phyloP scores from a whole-genome alignment of 2,329 filamentous ascomycete species.

The Fusarium sp. region DNA sequence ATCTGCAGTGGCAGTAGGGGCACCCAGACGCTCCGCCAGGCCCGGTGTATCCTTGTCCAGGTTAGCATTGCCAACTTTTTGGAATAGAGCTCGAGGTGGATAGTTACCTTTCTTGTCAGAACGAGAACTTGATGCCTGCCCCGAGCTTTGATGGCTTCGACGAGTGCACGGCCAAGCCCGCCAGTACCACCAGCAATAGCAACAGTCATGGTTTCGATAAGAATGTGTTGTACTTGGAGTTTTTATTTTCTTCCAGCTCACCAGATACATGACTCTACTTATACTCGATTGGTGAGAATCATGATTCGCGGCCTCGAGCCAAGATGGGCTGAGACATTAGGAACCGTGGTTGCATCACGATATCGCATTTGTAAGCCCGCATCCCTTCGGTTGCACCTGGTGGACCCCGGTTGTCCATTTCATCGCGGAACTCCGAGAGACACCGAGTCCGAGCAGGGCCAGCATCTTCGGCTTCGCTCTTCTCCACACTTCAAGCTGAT shows the following conservation, averaged over 20 bases:
- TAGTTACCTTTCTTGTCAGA: conserved; percentile 52
- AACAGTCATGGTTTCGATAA: neutral
- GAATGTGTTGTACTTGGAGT: neutral
- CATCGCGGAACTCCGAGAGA: neutral
- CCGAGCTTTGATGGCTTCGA: neutral
- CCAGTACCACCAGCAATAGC: neutral
- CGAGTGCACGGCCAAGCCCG: neutral
- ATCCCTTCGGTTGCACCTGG: neutral
- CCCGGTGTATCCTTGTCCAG: neutral
- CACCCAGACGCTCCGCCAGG: conserved; percentile 23
- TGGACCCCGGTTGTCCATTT: neutral
- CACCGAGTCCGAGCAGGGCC: neutral
- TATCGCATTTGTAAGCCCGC: neutral
- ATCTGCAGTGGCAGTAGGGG: conserved; percentile 40
- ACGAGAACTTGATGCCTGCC: conserved; percentile 59
- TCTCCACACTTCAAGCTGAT: neutral
- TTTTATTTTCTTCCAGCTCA: neutral
- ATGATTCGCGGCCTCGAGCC: neutral
- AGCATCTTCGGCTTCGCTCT: neutral
- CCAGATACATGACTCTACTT: neutral
- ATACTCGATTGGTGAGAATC: neutral
- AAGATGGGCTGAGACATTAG: neutral
- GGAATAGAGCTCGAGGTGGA: neutral
- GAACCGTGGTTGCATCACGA: neutral
- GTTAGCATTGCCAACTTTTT: neutral